phyloP scores from a whole-genome alignment of 345 rosid species.

The Salix koriyanagi region DNA sequence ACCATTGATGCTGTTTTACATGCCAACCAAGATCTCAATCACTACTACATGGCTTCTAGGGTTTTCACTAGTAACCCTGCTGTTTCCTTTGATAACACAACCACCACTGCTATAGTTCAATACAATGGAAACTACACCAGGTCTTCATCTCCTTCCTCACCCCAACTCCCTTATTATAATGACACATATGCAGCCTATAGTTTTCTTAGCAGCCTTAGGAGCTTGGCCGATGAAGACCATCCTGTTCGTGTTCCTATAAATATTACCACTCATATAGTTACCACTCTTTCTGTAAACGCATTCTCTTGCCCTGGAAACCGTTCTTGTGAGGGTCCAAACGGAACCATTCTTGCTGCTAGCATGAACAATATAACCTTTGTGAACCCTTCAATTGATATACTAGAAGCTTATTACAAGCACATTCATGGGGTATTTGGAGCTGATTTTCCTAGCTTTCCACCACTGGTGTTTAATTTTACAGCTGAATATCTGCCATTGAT shows the following conservation, averaged over 20 bases:
- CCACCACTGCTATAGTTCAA: conserved; percentile 30
- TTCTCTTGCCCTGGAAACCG: background rate
- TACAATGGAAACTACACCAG: conserved; percentile 30
- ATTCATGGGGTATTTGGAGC: conserved; percentile 1
- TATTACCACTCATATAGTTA: background rate
- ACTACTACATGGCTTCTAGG: conserved; percentile 12
- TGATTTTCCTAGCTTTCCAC: conserved; percentile 8
- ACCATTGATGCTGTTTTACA: conserved; percentile 29
- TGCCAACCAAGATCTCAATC: conserved; percentile 16
- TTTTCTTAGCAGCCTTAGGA: background rate
- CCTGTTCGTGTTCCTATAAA: conserved; percentile 1
- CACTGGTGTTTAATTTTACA: conserved; percentile 7
- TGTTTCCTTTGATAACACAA: conserved; percentile 12
- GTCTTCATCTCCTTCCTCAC: background rate
- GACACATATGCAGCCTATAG: conserved; percentile 5
- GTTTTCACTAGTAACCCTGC: background rate
- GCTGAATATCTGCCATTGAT: background rate
- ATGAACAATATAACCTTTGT: conserved; percentile 18
- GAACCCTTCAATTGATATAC: background rate
- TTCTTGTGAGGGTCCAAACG: conserved; percentile 10
- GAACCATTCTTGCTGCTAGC: conserved; percentile 6
- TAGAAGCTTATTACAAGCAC: conserved; percentile 15
- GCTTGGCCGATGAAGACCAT: conserved; percentile 10
- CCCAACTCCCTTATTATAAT: conserved; percentile 6
- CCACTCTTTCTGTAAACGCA: background rate